These are phyloP conservation scores for Dothideomycetidae sp. DNA, from an alignment of 2,329 filamentous ascomycete genomes.

Conservation along the genomic window DNA sequence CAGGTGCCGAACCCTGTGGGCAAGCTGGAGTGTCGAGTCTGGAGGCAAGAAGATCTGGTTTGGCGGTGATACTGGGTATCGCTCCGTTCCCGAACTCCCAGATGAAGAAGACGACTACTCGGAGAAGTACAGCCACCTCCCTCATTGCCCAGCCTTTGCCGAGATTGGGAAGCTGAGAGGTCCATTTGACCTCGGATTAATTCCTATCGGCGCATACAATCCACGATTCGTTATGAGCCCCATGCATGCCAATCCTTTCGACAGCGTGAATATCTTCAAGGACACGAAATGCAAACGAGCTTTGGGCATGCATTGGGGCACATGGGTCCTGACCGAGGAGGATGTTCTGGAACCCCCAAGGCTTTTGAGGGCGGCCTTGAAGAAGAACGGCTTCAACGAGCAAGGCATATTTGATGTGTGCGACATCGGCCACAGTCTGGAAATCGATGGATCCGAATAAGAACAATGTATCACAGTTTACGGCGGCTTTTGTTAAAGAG, in stretches of 20 bases:
- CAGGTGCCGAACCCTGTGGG: constrained; percentile 67
- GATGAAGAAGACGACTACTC: constrained; percentile 56
- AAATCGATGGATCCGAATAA: constrained; percentile 40
- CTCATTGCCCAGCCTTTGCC: constrained; percentile 69
- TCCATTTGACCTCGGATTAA: constrained; percentile 79
- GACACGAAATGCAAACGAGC: constrained; percentile 68
- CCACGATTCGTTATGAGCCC: constrained; percentile 60
- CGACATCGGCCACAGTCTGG: constrained; percentile 68
- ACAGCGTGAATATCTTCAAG: constrained; percentile 76
- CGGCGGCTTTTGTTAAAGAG: no score
- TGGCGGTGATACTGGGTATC: constrained; percentile 77
- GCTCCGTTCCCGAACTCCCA: constrained; percentile 53
- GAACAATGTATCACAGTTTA: no score
- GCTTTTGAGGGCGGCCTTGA: constrained; percentile 57
- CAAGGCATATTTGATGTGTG: constrained; percentile 68
- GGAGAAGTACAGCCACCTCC: constrained; percentile 46
- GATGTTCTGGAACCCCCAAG: constrained; percentile 70
- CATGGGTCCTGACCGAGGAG: constrained; percentile 73
- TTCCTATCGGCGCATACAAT: constrained; percentile 83
- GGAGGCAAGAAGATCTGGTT: constrained; percentile 73
- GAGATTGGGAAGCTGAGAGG: constrained; percentile 68
- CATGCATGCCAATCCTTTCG: constrained; percentile 76
- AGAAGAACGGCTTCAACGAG: constrained; percentile 50
- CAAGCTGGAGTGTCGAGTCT: constrained; percentile 66
- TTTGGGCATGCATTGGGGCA: constrained; percentile 83